Evolutionary conservation across 305 asterid genomes (phyloP).

Genomic region (Fraxinus latifolia): DNA sequence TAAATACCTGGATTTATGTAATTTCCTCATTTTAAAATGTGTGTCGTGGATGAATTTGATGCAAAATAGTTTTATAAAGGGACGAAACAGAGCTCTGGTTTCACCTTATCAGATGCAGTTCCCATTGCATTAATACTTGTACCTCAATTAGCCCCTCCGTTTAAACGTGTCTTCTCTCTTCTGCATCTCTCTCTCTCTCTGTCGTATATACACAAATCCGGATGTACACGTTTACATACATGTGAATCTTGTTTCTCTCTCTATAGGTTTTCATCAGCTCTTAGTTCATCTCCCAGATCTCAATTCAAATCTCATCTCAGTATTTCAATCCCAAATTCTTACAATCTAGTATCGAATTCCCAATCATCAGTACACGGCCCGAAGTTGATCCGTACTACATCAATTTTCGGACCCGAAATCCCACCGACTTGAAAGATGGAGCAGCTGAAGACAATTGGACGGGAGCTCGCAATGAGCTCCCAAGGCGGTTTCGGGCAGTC

Average conservation of each 20-base stretch:
- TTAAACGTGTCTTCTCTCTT: conserved; percentile 17
- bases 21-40: too few relatives aligned
- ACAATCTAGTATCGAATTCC: conserved; percentile 11
- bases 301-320: conserved; percentile 37
- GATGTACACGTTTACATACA: background rate
- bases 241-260: background rate
- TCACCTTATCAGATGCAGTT: background rate
- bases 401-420: background rate
- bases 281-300: conserved; percentile 19
- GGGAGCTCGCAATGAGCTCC: conserved; percentile 99
- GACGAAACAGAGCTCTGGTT: background rate
- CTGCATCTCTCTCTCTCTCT: background rate
- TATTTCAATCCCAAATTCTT: conserved; percentile 13
- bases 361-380: conserved; percentile 21
- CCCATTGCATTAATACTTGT: conserved; percentile 10
- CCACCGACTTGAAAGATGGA: conserved; percentile 53
- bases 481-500: conserved; percentile 95
- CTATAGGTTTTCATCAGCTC: conserved; percentile 13
- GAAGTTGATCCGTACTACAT: conserved; percentile 28
- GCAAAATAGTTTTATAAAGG: background rate
- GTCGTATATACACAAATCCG: background rate
- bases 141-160: background rate
- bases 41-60: background rate
- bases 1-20: too few relatives aligned
- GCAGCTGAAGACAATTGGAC: conserved; percentile 89